These are phyloP conservation scores for Fusarium torreyae DNA, from an alignment of 2,329 filamentous ascomycete genomes.

Conservation along the genomic window DNA sequence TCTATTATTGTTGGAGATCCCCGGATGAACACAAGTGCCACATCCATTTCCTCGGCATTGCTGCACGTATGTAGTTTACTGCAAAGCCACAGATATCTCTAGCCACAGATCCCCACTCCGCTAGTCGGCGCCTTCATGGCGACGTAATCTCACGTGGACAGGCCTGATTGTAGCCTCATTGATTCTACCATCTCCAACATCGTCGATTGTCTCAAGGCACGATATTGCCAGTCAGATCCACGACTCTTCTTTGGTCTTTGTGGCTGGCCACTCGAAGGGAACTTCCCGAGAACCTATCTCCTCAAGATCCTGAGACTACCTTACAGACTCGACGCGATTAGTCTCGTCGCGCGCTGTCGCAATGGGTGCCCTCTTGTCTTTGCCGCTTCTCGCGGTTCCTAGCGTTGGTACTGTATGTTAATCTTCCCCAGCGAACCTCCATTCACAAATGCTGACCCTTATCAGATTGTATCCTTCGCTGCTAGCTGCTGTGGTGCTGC, in stretches of 20 bases:
- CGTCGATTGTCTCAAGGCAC: slow-evolving; percentile 9
- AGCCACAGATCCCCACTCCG: slow-evolving; percentile 10
- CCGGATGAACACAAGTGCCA: slow-evolving; percentile 4
- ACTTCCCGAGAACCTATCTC: neutral
- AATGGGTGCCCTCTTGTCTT: slow-evolving; percentile 93
- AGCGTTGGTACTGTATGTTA: slow-evolving; percentile 84
- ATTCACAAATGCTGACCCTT: slow-evolving; percentile 23
- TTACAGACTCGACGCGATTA: slow-evolving; percentile 2
- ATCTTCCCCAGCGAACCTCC: neutral
- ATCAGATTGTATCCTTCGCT: slow-evolving; percentile 80
- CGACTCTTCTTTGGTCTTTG: neutral
- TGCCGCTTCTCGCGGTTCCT: slow-evolving; percentile 91
- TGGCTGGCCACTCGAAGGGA: slow-evolving; percentile 1
- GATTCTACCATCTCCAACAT: slow-evolving; percentile 37
- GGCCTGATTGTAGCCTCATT: slow-evolving; percentile 39
- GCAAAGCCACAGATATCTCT: neutral
- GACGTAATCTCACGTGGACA: slow-evolving; percentile 51
- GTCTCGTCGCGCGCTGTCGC: slow-evolving; percentile 28
- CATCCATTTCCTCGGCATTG: neutral
- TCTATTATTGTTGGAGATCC: slow-evolving; percentile 11
- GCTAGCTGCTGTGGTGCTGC: slow-evolving; percentile 97
- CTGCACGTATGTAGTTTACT: neutral
- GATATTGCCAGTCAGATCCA: slow-evolving; percentile 3
- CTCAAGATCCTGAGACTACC: neutral
- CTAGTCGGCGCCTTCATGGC: slow-evolving; percentile 23